Conservation (phyloP, 1,284 basidiomycete genomes). For the Apiotrichum porosum region DNA sequence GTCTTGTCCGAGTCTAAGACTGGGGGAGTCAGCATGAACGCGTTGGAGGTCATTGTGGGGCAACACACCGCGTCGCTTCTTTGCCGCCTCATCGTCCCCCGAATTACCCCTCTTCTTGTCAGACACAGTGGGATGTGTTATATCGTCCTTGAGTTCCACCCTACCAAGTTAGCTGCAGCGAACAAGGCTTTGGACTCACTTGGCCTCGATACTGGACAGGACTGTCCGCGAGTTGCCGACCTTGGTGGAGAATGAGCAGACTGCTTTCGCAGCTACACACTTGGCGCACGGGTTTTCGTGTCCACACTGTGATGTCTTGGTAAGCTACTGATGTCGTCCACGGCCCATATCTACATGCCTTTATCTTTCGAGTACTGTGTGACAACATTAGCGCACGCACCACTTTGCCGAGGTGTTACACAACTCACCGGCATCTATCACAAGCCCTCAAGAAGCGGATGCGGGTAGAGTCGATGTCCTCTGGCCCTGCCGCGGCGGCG, state of each 20-base stretch:
- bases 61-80: background rate
- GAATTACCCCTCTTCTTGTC: no score
- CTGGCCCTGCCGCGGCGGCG: no score
- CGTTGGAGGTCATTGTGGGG: no score
- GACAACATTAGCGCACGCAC: no score
- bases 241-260: conserved; percentile 10
- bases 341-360: background rate
- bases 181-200: no score
- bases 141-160: background rate
- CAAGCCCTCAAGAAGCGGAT: conserved; percentile 15
- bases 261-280: conserved; percentile 8
- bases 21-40: background rate
- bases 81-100: background rate
- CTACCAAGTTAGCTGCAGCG: background rate
- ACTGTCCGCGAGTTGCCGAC: conserved; percentile 1
- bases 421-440: conserved; percentile 13
- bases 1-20: conserved; percentile 4
- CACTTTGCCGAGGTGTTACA: background rate
- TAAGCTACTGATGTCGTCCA: background rate
- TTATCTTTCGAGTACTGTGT: conserved; percentile 8
- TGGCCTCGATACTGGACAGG: conserved; percentile 6
- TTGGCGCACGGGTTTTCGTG: conserved; percentile 14
- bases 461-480: no score
- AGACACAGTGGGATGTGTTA: no score
- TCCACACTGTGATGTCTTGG: conserved; percentile 3